Evolutionary conservation across 2,329 filamentous ascomycete genomes (phyloP).

Genomic region (Fonsecaea monophora): DNA sequence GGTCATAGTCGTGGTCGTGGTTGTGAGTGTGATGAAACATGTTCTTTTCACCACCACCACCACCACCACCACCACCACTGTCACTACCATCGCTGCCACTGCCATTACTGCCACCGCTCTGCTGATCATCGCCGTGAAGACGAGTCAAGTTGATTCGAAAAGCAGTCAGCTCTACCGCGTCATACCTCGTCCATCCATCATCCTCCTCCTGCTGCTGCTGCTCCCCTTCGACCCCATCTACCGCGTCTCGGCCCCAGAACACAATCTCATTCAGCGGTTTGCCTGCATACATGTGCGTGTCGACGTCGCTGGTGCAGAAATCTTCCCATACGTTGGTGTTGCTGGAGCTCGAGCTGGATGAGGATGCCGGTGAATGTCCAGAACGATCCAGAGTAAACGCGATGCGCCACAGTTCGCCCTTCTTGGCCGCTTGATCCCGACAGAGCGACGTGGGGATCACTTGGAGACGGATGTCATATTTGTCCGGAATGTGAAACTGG

Average conservation of each 20-base stretch:
- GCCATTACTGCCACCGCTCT: no score
- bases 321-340: slow-evolving; percentile 42
- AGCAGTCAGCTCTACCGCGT: slow-evolving; percentile 44
- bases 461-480: slow-evolving; percentile 21
- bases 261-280: slow-evolving; percentile 46
- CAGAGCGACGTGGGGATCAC: slow-evolving; percentile 35
- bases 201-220: background rate
- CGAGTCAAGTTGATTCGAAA: slow-evolving; percentile 40
- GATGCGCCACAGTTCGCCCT: slow-evolving; percentile 47
- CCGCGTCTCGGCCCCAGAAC: slow-evolving; percentile 44
- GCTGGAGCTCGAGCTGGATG: background rate
- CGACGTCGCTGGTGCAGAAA: slow-evolving; percentile 47
- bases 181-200: slow-evolving; percentile 9
- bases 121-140: background rate
- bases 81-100: no score
- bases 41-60: background rate
- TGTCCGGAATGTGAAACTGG: background rate
- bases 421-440: background rate
- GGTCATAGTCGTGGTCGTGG: background rate
- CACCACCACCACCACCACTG: no score
- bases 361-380: background rate
- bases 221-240: background rate
- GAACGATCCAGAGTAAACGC: slow-evolving; percentile 31
- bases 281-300: slow-evolving; percentile 44
- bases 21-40: no score